These are phyloP conservation scores for Eudorina sp. DNA, from an alignment of 139 green algal genomes.

Conservation along the genomic window DNA sequence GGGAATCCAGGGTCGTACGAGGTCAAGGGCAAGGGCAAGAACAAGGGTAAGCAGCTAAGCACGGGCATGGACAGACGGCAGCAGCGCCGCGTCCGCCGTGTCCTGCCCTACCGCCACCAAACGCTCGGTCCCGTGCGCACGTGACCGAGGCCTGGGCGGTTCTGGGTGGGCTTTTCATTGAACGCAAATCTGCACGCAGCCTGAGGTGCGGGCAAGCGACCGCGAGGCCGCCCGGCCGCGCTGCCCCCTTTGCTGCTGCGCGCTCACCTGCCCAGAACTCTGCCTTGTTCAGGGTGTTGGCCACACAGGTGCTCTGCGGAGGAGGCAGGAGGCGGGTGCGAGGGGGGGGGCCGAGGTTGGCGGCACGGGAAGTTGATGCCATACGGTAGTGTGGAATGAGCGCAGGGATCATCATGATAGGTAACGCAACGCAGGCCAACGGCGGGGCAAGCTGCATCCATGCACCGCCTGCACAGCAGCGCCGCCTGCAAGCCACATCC, in stretches of 20 bases:
- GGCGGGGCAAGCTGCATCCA: neutral
- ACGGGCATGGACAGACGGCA: neutral
- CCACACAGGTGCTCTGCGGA: neutral
- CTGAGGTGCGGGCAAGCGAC: too few species aligned
- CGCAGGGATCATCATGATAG: neutral
- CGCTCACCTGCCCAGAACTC: neutral
- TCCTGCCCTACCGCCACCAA: too few species aligned
- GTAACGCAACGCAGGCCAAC: neutral
- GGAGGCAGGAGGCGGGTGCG: neutral
- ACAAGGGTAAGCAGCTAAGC: neutral
- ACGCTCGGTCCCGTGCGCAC: too few species aligned
- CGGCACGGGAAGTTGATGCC: neutral
- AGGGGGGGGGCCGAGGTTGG: too few species aligned
- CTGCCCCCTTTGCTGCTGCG: too few species aligned
- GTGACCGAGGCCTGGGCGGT: too few species aligned
- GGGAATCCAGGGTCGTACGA: neutral
- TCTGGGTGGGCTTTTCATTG: too few species aligned
- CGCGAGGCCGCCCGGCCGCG: too few species aligned
- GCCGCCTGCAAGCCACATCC: too few species aligned
- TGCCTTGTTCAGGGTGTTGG: neutral
- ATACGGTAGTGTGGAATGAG: neutral
- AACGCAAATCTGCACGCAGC: too few species aligned
- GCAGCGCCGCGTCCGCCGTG: too few species aligned
- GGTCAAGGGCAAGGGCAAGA: neutral
- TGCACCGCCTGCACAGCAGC: neutral